Base-by-base conservation (phyloP, 352 stramenopile genomes). In the Globisporangium paddicum region DNA sequence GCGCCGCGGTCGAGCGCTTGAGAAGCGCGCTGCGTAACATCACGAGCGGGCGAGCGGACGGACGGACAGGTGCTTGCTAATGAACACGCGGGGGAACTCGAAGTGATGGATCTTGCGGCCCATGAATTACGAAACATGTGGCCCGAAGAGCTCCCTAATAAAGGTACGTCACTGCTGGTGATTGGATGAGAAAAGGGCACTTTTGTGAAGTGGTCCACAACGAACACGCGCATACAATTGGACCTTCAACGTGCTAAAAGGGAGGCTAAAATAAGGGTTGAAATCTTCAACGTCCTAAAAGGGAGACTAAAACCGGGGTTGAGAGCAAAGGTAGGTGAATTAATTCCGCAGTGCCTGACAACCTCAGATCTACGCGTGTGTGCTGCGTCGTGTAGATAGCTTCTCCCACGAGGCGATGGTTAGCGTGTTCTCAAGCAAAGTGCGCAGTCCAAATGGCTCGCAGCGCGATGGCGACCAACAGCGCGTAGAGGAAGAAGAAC, bases 401-500 rank as follows among this genome's bases (percentile, higher is more conserved):
- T n/a, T n/a, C n/a, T 9, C 8, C 18, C 18, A 9, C 16, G 28
- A 37, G 18, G 18, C 21, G 9, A 4, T 23, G 10, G 7, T 23
- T 26, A 2, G 21, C 9, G 4, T 26, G 16, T 25, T 26, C 25
- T 28, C 30, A 54, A 3, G 42, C 42, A 34, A 60, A 38, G 40
- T 46, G 30, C 28, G 62, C 59, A 25, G 68, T 19, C 71, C 73
- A 85, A 58, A 83, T 71, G 21, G 68, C 71, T 30, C 78, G 77
- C 5, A 69, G 57, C 19, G 79, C 73, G 42, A 87, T 63, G 9
- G 63, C 62, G 44, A 89, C 28, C 21, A 91, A 66, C 9, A 91
- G 64, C 41, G 62, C 67, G 63, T 86, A 91, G 51, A 91, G 67
- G 57, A 91, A 91, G 53, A 91, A 69, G 48, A 88, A 88, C 25